These are phyloP conservation scores for Penicillium crustosum DNA, from an alignment of 2,329 filamentous ascomycete genomes.

Conservation along the genomic window DNA sequence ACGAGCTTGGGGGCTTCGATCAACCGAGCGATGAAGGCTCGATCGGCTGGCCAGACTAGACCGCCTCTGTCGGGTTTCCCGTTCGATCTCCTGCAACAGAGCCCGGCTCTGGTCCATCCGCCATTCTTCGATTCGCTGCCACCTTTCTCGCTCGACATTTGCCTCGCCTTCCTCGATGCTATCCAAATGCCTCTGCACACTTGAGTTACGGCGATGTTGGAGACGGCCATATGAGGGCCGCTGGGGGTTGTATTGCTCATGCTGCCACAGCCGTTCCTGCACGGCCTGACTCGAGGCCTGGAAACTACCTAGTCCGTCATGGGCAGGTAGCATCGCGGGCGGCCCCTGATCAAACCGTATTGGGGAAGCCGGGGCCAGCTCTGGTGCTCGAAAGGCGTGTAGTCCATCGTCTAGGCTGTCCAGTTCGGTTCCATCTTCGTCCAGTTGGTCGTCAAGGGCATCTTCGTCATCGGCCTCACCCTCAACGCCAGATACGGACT, in stretches of 20 bases:
- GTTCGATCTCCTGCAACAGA: slow-evolving; percentile 83
- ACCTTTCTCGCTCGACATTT: slow-evolving; percentile 69
- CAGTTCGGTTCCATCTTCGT: slow-evolving; percentile 68
- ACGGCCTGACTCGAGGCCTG: slow-evolving; percentile 61
- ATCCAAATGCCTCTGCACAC: slow-evolving; percentile 58
- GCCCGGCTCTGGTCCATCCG: slow-evolving; percentile 84
- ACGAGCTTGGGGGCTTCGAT: slow-evolving; percentile 19
- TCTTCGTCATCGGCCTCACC: slow-evolving; percentile 43
- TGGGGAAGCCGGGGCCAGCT: slow-evolving; percentile 44
- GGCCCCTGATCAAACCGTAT: slow-evolving; percentile 55
- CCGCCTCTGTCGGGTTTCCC: slow-evolving; percentile 70
- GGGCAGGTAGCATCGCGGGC: slow-evolving; percentile 75
- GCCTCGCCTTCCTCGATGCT: slow-evolving; percentile 57
- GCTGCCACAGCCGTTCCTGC: slow-evolving; percentile 84
- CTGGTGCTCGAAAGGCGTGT: slow-evolving; percentile 75
- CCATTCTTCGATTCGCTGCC: slow-evolving; percentile 86
- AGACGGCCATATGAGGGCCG: slow-evolving; percentile 50
- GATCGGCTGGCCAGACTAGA: slow-evolving; percentile 30
- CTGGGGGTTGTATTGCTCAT: slow-evolving; percentile 79
- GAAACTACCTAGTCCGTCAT: slow-evolving; percentile 91
- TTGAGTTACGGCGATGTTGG: slow-evolving; percentile 54
- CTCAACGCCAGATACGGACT: slow-evolving; percentile 49
- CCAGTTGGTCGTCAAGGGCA: slow-evolving; percentile 60
- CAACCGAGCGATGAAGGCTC: slow-evolving; percentile 21
- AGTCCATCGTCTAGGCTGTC: slow-evolving; percentile 93